Conservation (phyloP, 2,329 filamentous ascomycete genomes). For the Hysterium pulicare region DNA sequence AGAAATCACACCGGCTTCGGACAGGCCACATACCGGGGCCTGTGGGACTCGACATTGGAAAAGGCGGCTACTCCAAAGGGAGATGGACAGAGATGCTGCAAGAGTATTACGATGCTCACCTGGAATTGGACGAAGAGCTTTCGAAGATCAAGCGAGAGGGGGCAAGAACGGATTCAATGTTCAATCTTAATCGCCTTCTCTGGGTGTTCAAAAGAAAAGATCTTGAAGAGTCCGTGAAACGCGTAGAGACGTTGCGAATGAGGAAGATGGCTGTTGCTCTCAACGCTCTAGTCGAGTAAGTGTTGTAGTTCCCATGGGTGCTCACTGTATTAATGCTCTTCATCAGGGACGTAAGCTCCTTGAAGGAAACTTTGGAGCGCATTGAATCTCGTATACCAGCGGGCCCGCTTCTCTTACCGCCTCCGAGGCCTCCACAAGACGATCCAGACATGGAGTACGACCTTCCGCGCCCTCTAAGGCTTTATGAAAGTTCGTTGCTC, state of each 20-base stretch:
- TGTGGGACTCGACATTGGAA: slow-evolving; percentile 6
- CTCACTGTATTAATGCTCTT: not conserved
- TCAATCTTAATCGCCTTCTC: slow-evolving; percentile 7
- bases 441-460: too few species aligned
- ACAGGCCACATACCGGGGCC: slow-evolving; percentile 6
- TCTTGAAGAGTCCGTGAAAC: slow-evolving; percentile 9
- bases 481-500: slow-evolving; percentile 8
- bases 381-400: slow-evolving; percentile 8
- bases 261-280: slow-evolving; percentile 9
- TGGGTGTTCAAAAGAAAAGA: slow-evolving; percentile 11
- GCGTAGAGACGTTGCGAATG: slow-evolving; percentile 9
- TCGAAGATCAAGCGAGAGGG: slow-evolving; percentile 6
- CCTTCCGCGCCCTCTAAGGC: slow-evolving; percentile 5
- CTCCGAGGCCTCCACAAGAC: slow-evolving; percentile 5
- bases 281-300: slow-evolving; percentile 9
- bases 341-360: not conserved
- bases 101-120: slow-evolving; percentile 9
- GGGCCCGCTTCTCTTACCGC: slow-evolving; percentile 6
- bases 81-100: slow-evolving; percentile 10
- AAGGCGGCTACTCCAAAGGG: slow-evolving; percentile 1
- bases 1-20: slow-evolving; percentile 6
- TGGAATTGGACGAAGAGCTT: slow-evolving; percentile 8
- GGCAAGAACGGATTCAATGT: slow-evolving; percentile 3
- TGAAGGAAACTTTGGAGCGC: slow-evolving; percentile 6
- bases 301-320: not conserved